Percentiles rank a stretch among this genome's conserved stretches.
These are phyloP conservation scores for Chaetomidium leptoderma DNA, from an alignment of 495 filamentous ascomycete species.

Conservation along the genomic window DNA sequence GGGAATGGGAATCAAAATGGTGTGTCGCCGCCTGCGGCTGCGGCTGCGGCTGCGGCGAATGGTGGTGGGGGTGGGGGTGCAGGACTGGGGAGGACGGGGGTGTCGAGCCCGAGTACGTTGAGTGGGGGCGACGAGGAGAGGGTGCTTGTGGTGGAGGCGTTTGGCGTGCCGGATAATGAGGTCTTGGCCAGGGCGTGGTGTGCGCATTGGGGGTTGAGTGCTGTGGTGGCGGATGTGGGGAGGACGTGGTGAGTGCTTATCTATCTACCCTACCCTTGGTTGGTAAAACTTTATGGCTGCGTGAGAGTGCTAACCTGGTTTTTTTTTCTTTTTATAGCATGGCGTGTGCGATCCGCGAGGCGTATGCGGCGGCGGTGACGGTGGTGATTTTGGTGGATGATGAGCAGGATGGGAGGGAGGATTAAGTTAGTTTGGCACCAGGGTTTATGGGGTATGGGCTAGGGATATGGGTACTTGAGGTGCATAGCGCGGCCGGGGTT, in stretches of 20 bases:
- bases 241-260: slow-evolving; percentile 55
- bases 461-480: not conserved
- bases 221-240: slow-evolving; percentile 60
- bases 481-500: not conserved
- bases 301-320: too few species aligned
- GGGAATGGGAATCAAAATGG: too few species aligned
- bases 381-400: slow-evolving; percentile 60
- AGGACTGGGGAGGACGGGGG: slow-evolving; percentile 1
- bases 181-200: slow-evolving; percentile 72
- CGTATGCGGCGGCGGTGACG: slow-evolving; percentile 63
- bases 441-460: not conserved
- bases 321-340: slow-evolving; percentile 38
- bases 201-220: slow-evolving; percentile 62
- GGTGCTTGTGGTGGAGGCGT: slow-evolving; percentile 65
- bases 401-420: slow-evolving; percentile 25
- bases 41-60: not conserved
- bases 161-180: slow-evolving; percentile 66
- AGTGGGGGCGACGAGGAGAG: slow-evolving; percentile 45
- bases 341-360: slow-evolving; percentile 65
- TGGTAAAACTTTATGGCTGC: too few species aligned
- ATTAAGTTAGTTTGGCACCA: not conserved
- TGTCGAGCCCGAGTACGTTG: slow-evolving; percentile 19
- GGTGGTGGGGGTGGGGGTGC: not conserved
- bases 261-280: not conserved
- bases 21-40: slow-evolving; percentile 18